Evolutionary conservation across 768 basidiomycete genomes (phyloP), one percentile per base, ranked within the genome.

Genomic region (Lentinula boryana): DNA sequence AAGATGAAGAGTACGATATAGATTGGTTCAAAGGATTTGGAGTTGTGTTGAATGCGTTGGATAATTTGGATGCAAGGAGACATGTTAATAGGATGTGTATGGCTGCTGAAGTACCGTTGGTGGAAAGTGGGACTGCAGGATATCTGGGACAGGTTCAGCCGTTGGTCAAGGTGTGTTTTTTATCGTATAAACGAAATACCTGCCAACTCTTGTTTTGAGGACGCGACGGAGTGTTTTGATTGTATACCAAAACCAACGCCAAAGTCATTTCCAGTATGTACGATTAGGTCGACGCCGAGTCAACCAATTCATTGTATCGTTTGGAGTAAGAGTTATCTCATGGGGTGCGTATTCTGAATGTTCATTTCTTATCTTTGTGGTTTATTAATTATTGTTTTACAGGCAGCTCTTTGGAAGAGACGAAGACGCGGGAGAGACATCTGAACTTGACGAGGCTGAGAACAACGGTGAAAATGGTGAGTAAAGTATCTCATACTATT

Each of bases 61-160:
- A 98, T 71, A 99, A 98, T 72, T 83, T 98, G 95, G 95, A 97
- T 71, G 95, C 96, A 6, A 85, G 95, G 51, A 78, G 93, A 69
- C 96, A 98, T 69, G 95, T 98, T 53, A 98, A 98, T 77, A 90
- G 89, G 69, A 95, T 99, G 88, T 98, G 97, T 71, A 90, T 97
- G 80, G 94, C 96, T 1, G 92, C 91, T 4, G 80, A 83, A 57
- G 84, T 96, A 0, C 95, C 95, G 0, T 79, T 98, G 6, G 93
- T 99, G 21, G 97, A 99, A 69, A 95, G 92, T 8, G 97, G 97
- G 2, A 98, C 97, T 2, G 93, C 94, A 4, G 97, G 97, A 0
- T 99, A 98, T 70, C 80, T 97, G 5, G 97, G 97, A 12, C 97
- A 99, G 69, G 96, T 98, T 0, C 95, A 97, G 63, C 96, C 97